Evolutionary conservation across 805 yeast genomes (phyloP).

Genomic region (Candida sanyiensis): DNA sequence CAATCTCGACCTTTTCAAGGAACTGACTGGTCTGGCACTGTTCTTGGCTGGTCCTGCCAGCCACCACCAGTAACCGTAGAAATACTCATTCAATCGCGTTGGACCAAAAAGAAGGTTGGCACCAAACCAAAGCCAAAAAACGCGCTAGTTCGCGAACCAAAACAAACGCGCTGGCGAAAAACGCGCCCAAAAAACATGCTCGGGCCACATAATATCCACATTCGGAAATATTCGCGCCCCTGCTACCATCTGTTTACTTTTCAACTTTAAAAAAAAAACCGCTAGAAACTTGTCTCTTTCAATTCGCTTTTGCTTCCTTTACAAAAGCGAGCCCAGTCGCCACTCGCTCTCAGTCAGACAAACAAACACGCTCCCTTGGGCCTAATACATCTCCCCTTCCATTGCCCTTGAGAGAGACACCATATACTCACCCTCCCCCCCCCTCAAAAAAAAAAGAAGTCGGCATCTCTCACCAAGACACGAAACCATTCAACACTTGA

Average conservation of each 20-base stretch:
- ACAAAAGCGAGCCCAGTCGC: background rate
- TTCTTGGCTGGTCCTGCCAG: no score
- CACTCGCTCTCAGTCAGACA: background rate
- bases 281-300: background rate
- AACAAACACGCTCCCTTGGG: background rate
- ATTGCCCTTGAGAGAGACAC: no score
- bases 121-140: no score
- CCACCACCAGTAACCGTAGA: no score
- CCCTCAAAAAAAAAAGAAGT: background rate
- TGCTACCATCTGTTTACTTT: constrained; percentile 7
- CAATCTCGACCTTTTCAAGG: no score
- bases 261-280: background rate
- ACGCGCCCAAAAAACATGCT: constrained; percentile 2
- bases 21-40: no score
- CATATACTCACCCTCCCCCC: background rate
- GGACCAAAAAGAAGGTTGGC: no score
- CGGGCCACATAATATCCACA: background rate
- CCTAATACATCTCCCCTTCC: background rate
- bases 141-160: no score
- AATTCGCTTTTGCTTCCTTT: background rate
- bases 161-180: background rate
- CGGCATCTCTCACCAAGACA: background rate
- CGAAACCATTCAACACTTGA: background rate
- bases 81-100: no score
- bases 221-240: constrained; percentile 4